These are phyloP conservation scores for Groenewaldozyma tartarivorans DNA, from an alignment of 805 yeast genomes.

Conservation along the genomic window DNA sequence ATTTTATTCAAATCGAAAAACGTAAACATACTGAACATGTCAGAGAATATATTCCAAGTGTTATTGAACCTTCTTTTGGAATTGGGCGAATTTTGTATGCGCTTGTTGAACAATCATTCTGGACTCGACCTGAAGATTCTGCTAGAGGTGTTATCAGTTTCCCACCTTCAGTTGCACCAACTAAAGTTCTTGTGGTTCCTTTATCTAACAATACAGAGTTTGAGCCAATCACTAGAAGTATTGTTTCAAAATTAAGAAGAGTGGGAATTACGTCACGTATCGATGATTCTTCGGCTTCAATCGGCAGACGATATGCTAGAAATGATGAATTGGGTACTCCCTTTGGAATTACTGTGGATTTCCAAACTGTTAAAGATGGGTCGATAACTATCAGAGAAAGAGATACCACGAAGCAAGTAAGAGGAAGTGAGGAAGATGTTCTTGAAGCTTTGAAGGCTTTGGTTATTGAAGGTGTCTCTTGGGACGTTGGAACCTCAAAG, in stretches of 20 bases:
- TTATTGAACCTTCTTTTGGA: conserved; percentile 98
- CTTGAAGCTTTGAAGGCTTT: conserved; percentile 62
- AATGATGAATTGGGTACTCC: conserved; percentile 99
- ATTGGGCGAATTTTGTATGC: conserved; percentile 94
- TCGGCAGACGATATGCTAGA: conserved; percentile 96
- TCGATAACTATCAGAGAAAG: conserved; percentile 95
- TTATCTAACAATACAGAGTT: conserved; percentile 76
- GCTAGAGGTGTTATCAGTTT: conserved; percentile 86
- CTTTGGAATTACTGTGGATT: conserved; percentile 94
- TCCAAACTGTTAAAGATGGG: conserved; percentile 79
- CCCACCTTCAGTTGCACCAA: conserved; percentile 95
- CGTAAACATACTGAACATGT: conserved; percentile 78
- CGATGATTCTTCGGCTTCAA: conserved; percentile 94
- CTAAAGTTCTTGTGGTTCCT: conserved; percentile 93
- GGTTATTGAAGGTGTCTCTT: conserved; percentile 62
- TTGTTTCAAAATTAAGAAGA: conserved; percentile 62
- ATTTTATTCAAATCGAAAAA: conserved; percentile 66
- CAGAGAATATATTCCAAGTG: conserved; percentile 93
- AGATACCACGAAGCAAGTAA: conserved; percentile 92
- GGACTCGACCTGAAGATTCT: conserved; percentile 86
- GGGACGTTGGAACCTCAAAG: conserved; percentile 78
- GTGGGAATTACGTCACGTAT: conserved; percentile 89
- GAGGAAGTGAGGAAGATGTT: conserved; percentile 74
- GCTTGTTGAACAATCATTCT: conserved; percentile 87
- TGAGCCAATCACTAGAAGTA: conserved; percentile 60